Evolutionary conservation across 2,329 filamentous ascomycete genomes (phyloP), one percentile per base, ranked within the genome.

Genomic region (Zalaria obscura): DNA sequence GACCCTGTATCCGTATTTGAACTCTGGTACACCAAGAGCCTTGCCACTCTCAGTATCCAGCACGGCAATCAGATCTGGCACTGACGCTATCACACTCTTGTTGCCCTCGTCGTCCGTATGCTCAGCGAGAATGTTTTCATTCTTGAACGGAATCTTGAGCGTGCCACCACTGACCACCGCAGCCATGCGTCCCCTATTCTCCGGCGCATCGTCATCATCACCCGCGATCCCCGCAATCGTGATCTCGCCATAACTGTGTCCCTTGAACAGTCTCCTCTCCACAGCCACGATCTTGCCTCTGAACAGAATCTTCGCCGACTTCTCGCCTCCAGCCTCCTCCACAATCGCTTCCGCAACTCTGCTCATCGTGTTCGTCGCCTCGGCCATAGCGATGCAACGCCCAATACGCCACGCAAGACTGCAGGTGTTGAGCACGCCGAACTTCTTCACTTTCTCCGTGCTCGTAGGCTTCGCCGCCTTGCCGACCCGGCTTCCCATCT

Each of bases 111-210:
- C 45, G 49, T 57, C 45, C 5, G 52, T 53, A 34, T 62, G 58
- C 43, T 61, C 55, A 0, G 73, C 78, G n/a, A 72, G 72, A 36
- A 83, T 78, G 50, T 83, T 83, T 53, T 84, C 78, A 55, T 83
- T 83, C 60, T 82, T 82, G 64, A 83, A 83, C 0, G 78, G 78
- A 38, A 83, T 77, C 52, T 73, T 78, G 53, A 81, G 59, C 27
- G 55, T 60, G 0, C 75, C 75, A 5, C 52, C 56, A 25, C 35
- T 52, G 45, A 54, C 69, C 61, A 58, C 48, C 5, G 58, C 49
- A 3, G 50, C 40, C 35, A 54, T 45, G 4, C 48, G 48, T 25
- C 40, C 41, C 18, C n/a, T 40, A 2, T 32, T 32, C n/a, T 32
- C 29, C 49, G 42, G 64, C 47, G 56, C 55, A 25, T 70, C 54